These are phyloP conservation scores for Sedum album DNA, from an alignment of 164 flowering plant species.

Conservation along the genomic window DNA sequence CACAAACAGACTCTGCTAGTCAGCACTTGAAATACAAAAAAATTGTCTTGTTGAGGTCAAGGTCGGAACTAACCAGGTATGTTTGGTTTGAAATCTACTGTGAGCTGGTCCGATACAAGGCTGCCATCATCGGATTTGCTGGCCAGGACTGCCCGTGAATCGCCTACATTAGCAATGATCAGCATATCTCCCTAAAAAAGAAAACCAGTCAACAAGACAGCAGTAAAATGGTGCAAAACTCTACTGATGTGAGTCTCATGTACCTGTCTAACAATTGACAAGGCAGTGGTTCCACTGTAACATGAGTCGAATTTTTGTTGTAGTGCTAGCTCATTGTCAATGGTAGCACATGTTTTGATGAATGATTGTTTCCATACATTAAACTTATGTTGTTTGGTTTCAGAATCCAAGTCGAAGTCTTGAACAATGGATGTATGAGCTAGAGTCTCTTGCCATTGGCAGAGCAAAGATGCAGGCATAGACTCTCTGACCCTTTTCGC, in stretches of 20 bases:
- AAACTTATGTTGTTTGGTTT: constrained; percentile 17
- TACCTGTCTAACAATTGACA: constrained; percentile 82
- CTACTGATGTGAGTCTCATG: neutral
- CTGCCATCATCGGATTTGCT: constrained; percentile 70
- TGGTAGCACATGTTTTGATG: neutral
- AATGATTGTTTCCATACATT: neutral
- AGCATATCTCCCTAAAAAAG: constrained; percentile 56
- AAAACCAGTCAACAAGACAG: neutral
- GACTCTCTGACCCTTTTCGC: constrained; percentile 58
- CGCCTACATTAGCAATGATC: constrained; percentile 74
- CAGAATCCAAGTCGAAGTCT: constrained; percentile 28
- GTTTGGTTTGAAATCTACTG: constrained; percentile 77
- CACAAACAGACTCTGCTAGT: neutral
- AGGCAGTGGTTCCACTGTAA: constrained; percentile 78
- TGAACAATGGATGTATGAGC: constrained; percentile 28
- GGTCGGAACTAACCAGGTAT: constrained; percentile 53
- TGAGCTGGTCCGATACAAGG: constrained; percentile 63
- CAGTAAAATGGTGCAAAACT: neutral
- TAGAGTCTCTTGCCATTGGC: constrained; percentile 70
- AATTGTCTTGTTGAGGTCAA: constrained; percentile 2
- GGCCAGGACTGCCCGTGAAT: constrained; percentile 89
- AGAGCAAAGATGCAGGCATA: constrained; percentile 54
- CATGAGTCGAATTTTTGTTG: constrained; percentile 24
- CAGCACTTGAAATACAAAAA: neutral
- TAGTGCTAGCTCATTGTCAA: neutral